Base-by-base conservation (phyloP, 1,284 basidiomycete species). In the Trichosporon inkin region DNA sequence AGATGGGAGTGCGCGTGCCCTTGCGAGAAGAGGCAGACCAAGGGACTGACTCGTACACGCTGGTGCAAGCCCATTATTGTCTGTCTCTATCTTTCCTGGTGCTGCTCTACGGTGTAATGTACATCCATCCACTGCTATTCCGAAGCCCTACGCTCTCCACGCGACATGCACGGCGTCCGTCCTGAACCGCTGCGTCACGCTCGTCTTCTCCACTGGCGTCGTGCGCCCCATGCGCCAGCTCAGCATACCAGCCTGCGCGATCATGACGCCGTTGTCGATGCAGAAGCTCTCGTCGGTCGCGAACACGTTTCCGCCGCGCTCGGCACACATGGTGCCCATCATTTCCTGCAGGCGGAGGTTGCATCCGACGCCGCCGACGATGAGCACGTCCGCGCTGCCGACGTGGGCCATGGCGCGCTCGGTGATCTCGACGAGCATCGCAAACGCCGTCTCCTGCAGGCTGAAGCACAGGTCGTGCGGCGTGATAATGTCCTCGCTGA, bases 201-300 rank as follows among this genome's bases (percentile, higher is more conserved):
- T 88, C 60, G 87, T 92, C 73, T 94, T 85, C 40, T 83, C 78
- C 35, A 97, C 71, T 2, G 88, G 84, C 1, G 92, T 96, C 51
- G 79, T 78, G 65, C 86, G 83, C n/a, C 95, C 95, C 92, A 96
- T 98, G 6, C 96, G 84, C 77, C 86, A 92, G 61, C 88, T 87
- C 38, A 99, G 82, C 52, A 99, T 81, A 24, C 95, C 95, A 2
- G 96, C 96, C 76, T 99, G 96, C 1, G 96, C 96, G 60, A 99
- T 99, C 96, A 99, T 99, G 71, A 99, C 95, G 2, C 96, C 96
- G 71, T 99, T 99, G 78, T 99, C 96, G 64, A 99, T 98, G 78
- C 95, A 98, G 78, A 96, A 98, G 58, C 55, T 60, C 79, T 98
- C 94, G 77, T 99, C 96, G 0, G 92, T 99, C 0, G 93, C 92